Evolutionary conservation across 2,329 filamentous ascomycete genomes (phyloP).

Genomic region (Paecilomyces variotii): DNA sequence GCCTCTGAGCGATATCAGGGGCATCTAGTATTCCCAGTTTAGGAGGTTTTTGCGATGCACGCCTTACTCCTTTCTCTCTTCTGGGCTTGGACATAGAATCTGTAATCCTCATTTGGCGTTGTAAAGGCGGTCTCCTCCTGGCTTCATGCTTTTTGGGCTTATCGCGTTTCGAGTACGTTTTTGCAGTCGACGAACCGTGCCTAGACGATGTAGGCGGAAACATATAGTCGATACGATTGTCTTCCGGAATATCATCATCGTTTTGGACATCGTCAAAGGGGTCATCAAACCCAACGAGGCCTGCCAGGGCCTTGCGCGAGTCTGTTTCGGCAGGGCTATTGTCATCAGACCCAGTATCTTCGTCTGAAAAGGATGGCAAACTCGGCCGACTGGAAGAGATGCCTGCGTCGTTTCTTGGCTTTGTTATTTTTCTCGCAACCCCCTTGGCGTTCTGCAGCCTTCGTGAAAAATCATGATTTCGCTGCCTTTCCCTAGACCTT

Average conservation of each 20-base stretch:
- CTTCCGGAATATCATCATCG: constrained; percentile 30
- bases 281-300: constrained; percentile 14
- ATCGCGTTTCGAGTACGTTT: constrained; percentile 12
- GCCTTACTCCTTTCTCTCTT: constrained; percentile 13
- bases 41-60: constrained; percentile 14
- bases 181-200: constrained; percentile 8
- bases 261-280: constrained; percentile 14
- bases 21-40: constrained; percentile 46
- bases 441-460: constrained; percentile 23
- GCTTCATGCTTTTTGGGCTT: constrained; percentile 3
- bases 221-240: constrained; percentile 37
- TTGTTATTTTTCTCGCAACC: constrained; percentile 24
- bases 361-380: constrained; percentile 12
- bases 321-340: constrained; percentile 8
- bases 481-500: constrained; percentile 11
- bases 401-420: constrained; percentile 11
- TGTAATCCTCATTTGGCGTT: constrained; percentile 29
- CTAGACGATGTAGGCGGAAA: constrained; percentile 22
- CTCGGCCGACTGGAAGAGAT: constrained; percentile 7
- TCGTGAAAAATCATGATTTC: constrained; percentile 11
- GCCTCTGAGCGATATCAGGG: constrained; percentile 22
- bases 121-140: constrained; percentile 16
- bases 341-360: constrained; percentile 24
- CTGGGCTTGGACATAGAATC: constrained; percentile 18
- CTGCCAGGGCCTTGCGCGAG: constrained; percentile 8